Percentiles rank a stretch among this genome's conserved stretches.
These are phyloP conservation scores for Scedosporium dehoogii DNA, from an alignment of 2,329 filamentous ascomycete genomes.

Conservation along the genomic window DNA sequence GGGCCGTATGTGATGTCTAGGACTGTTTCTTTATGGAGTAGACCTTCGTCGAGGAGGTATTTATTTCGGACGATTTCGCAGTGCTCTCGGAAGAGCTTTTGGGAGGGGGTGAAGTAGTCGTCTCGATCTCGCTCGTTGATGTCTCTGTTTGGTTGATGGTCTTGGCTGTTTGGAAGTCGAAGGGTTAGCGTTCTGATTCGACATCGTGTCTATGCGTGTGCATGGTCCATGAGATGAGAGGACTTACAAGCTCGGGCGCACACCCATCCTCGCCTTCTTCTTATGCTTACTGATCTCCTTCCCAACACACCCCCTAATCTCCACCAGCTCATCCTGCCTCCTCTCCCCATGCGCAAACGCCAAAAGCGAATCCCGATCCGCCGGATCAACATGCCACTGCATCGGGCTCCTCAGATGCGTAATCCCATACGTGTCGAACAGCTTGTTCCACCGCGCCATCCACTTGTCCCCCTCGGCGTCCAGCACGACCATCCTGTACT, in stretches of 20 bases:
- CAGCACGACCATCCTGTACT: constrained; percentile 48
- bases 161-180: constrained; percentile 2
- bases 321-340: constrained; percentile 53
- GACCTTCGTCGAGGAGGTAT: constrained; percentile 33
- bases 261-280: constrained; percentile 49
- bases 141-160: constrained; percentile 22
- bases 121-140: constrained; percentile 59
- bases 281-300: constrained; percentile 73
- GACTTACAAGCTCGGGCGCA: constrained; percentile 28
- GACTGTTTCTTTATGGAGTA: constrained; percentile 54
- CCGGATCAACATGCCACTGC: constrained; percentile 74
- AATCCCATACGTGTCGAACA: constrained; percentile 62
- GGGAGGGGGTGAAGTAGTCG: constrained; percentile 59
- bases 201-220: not conserved
- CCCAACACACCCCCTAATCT: constrained; percentile 66
- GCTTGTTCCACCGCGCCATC: constrained; percentile 61
- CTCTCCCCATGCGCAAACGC: constrained; percentile 55
- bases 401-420: constrained; percentile 66
- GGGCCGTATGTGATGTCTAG: constrained; percentile 50
- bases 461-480: constrained; percentile 55
- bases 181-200: not conserved
- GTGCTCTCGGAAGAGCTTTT: constrained; percentile 51
- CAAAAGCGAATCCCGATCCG: constrained; percentile 63
- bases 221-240: not conserved
- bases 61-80: constrained; percentile 46